Conservation (phyloP, 1,139 yeast species). For the Hansenula anomala region DNA sequence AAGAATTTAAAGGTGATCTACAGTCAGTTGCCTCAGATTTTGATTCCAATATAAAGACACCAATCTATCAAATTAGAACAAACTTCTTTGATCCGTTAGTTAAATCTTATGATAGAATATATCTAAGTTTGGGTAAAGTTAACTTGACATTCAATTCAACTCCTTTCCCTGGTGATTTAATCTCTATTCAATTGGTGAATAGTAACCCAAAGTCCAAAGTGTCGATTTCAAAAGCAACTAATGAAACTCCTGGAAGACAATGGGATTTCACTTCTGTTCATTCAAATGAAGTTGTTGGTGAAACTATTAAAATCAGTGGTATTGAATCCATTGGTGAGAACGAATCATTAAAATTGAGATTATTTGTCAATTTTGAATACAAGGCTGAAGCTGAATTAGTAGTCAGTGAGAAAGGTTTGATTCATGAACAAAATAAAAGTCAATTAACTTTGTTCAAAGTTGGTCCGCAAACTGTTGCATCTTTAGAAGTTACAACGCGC, state of each 20-base stretch:
- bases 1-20: slow-evolving; percentile 59
- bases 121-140: slow-evolving; percentile 52
- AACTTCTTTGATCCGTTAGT: slow-evolving; percentile 61
- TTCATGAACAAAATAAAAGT: slow-evolving; percentile 30
- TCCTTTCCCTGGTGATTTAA: slow-evolving; percentile 26
- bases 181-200: slow-evolving; percentile 30
- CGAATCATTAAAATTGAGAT: slow-evolving; percentile 54
- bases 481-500: slow-evolving; percentile 54
- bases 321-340: slow-evolving; percentile 38
- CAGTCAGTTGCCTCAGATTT: slow-evolving; percentile 35
- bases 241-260: slow-evolving; percentile 44
- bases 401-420: slow-evolving; percentile 25
- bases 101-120: slow-evolving; percentile 54
- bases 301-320: slow-evolving; percentile 56
- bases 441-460: slow-evolving; percentile 24
- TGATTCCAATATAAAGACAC: slow-evolving; percentile 37
- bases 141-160: slow-evolving; percentile 20
- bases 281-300: slow-evolving; percentile 73
- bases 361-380: slow-evolving; percentile 49
- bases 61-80: slow-evolving; percentile 59
- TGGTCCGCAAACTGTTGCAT: slow-evolving; percentile 37
- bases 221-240: slow-evolving; percentile 63
- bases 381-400: slow-evolving; percentile 14
- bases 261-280: slow-evolving; percentile 82
- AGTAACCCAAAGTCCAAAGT: slow-evolving; percentile 37